These are phyloP conservation scores for Delitschia confertaspora DNA, from an alignment of 495 filamentous ascomycete genomes.

Conservation along the genomic window DNA sequence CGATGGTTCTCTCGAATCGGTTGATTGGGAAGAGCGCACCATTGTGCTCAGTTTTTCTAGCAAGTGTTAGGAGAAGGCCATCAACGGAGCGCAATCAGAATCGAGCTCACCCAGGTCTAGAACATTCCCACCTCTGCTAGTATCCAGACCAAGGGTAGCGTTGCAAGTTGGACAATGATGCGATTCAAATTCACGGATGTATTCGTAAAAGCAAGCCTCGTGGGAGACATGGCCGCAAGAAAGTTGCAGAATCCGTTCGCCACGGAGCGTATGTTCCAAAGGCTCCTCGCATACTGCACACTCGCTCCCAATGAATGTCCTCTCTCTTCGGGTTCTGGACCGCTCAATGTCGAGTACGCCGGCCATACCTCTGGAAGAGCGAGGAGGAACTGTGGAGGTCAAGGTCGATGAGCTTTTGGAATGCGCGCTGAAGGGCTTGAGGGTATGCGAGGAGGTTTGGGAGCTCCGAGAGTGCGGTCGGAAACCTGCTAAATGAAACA, in stretches of 20 bases:
- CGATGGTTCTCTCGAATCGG: slow-evolving; percentile 44
- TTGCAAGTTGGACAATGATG: slow-evolving; percentile 95
- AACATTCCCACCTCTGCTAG: slow-evolving; percentile 89
- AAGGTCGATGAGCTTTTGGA: slow-evolving; percentile 16
- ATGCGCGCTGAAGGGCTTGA: slow-evolving; percentile 6
- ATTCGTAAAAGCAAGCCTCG: slow-evolving; percentile 99
- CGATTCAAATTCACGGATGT: slow-evolving; percentile 88
- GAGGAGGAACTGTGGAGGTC: slow-evolving; percentile 23
- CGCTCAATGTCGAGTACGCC: slow-evolving; percentile 71
- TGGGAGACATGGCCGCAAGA: slow-evolving; percentile 94
- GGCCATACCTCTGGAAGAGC: slow-evolving; percentile 52
- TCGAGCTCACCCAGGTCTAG: slow-evolving; percentile 70
- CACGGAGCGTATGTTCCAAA: slow-evolving; percentile 88
- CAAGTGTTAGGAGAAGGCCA: slow-evolving; percentile 3
- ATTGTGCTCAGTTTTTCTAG: slow-evolving; percentile 92
- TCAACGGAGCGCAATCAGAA: not conserved
- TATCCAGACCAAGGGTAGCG: slow-evolving; percentile 85
- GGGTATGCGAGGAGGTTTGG: slow-evolving; percentile 6
- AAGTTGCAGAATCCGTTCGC: slow-evolving; percentile 91
- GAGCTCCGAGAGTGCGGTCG: slow-evolving; percentile 26
- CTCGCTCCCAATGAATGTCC: slow-evolving; percentile 89
- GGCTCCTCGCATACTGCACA: slow-evolving; percentile 98
- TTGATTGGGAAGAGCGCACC: slow-evolving; percentile 52
- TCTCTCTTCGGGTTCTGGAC: slow-evolving; percentile 71
- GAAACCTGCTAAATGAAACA: slow-evolving; percentile 27